phyloP scores from a whole-genome alignment of 2,329 filamentous ascomycete species.

The Cercospora sp. region DNA sequence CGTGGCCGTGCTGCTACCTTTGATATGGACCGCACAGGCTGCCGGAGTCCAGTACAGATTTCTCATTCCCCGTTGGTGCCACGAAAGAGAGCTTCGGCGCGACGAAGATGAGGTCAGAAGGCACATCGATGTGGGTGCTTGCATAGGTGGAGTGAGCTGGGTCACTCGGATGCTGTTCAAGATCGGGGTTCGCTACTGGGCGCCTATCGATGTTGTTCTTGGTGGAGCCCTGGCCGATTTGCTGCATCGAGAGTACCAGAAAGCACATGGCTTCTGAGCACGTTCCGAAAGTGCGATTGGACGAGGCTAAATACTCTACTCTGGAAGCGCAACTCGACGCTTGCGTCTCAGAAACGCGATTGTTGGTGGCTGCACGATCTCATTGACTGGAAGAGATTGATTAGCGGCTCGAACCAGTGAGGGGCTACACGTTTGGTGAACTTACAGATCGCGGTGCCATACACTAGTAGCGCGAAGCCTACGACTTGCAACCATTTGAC shows the following conservation, averaged over 20 bases:
- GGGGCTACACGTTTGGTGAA: neutral
- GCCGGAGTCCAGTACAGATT: conserved; percentile 32
- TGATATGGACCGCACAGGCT: conserved; percentile 32
- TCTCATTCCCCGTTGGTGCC: conserved; percentile 35
- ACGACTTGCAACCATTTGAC: conserved; percentile 75
- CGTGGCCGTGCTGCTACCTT: conserved; percentile 25
- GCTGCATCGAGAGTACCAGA: conserved; percentile 36
- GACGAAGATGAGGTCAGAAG: conserved; percentile 36
- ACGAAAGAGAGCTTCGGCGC: conserved; percentile 34
- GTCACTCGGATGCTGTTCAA: conserved; percentile 28
- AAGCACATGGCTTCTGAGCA: conserved; percentile 34
- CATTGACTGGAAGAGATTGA: conserved; percentile 65
- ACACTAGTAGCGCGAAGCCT: conserved; percentile 87
- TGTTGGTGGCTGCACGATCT: conserved; percentile 76
- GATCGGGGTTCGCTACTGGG: conserved; percentile 31
- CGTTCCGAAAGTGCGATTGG: neutral
- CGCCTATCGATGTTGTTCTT: conserved; percentile 35
- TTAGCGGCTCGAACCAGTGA: neutral
- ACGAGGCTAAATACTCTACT: conserved; percentile 5
- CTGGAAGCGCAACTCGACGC: conserved; percentile 21
- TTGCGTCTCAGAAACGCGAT: conserved; percentile 34
- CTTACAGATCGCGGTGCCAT: conserved; percentile 75
- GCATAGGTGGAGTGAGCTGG: conserved; percentile 30
- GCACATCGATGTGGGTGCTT: conserved; percentile 37
- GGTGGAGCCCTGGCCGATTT: conserved; percentile 37